Conservation (phyloP, 805 yeast species). For the Yamadazyma kitorensis region DNA sequence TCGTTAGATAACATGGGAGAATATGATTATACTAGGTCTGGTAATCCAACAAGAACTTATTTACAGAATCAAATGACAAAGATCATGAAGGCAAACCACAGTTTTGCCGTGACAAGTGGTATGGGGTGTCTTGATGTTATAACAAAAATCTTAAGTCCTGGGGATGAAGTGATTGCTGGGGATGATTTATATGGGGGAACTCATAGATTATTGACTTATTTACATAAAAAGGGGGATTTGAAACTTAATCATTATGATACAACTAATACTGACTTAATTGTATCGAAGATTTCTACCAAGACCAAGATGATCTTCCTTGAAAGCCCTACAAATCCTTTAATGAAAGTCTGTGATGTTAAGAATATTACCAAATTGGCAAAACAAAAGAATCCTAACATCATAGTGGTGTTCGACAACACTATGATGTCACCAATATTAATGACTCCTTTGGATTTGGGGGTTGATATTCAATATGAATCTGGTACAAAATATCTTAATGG, state of each 20-base stretch:
- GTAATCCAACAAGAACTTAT: conserved; percentile 87
- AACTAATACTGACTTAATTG: conserved; percentile 62
- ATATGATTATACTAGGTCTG: conserved; percentile 78
- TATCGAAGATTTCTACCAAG: conserved; percentile 48
- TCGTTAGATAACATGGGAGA: conserved; percentile 71
- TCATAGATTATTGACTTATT: conserved; percentile 74
- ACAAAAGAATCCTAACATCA: conserved; percentile 57
- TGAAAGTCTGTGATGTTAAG: conserved; percentile 80
- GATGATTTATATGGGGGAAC: conserved; percentile 95
- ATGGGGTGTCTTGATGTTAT: conserved; percentile 92
- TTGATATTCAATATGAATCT: conserved; percentile 88
- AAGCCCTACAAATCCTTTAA: conserved; percentile 91
- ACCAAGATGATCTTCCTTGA: conserved; percentile 84
- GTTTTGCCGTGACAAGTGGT: conserved; percentile 84
- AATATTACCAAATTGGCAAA: conserved; percentile 67
- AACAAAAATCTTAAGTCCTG: conserved; percentile 68
- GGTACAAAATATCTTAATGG: conserved; percentile 93
- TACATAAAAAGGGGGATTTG: conserved; percentile 61
- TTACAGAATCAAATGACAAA: conserved; percentile 75
- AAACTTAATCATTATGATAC: conserved; percentile 79
- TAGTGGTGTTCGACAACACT: conserved; percentile 89
- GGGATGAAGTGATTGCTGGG: conserved; percentile 92
- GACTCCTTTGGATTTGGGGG: conserved; percentile 83
- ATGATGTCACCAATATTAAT: conserved; percentile 92
- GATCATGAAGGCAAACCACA: conserved; percentile 73